Evolutionary conservation across 106 monocot species (phyloP).

Genomic region (Acorus gramineus): DNA sequence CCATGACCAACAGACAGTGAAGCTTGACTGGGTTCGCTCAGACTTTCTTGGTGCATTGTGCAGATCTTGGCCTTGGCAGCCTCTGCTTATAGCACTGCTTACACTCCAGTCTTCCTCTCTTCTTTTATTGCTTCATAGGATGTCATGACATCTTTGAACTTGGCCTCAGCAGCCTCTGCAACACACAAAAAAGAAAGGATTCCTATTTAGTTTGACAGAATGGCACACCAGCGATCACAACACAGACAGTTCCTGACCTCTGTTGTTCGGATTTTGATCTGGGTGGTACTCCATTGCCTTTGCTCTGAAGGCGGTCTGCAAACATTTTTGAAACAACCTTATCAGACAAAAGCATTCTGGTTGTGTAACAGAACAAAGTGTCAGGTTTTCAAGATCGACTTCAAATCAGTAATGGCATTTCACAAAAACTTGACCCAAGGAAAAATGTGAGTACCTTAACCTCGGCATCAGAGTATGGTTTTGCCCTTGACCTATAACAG

Average conservation of each 20-base stretch:
- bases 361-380: no score
- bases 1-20: no score
- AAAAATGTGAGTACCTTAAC: conserved; percentile 36
- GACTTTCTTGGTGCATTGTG: no score
- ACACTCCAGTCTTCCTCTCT: conserved; percentile 39
- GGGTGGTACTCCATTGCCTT: conserved; percentile 94
- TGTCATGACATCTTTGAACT: conserved; percentile 81
- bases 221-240: not conserved
- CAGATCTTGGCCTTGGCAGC: no score
- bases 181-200: not conserved
- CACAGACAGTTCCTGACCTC: conserved; percentile 30
- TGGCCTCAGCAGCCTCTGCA: conserved; percentile 76
- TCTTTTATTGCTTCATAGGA: conserved; percentile 84
- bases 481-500: conserved; percentile 30
- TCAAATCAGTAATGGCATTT: no score
- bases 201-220: not conserved
- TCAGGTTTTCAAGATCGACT: no score
- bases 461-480: conserved; percentile 55
- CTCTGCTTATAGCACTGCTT: no score
- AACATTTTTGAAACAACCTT: not conserved
- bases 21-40: no score
- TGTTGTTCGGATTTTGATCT: conserved; percentile 81
- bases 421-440: no score
- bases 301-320: conserved; percentile 80
- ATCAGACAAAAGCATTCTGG: no score